These are phyloP conservation scores for Elsinoe perseae DNA, from an alignment of 2,329 filamentous ascomycete genomes.

Conservation along the genomic window DNA sequence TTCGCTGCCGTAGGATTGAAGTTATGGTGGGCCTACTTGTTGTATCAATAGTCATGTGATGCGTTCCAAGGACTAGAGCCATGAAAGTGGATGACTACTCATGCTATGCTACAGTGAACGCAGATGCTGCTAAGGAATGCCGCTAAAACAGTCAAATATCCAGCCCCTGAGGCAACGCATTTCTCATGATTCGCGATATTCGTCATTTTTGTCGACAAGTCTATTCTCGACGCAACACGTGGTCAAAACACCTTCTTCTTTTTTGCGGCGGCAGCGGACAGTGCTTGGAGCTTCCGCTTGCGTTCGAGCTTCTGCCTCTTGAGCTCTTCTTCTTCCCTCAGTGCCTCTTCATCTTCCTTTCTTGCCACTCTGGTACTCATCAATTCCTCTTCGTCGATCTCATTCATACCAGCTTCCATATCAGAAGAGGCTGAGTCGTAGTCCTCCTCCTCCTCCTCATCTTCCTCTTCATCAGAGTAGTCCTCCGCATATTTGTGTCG, in stretches of 20 bases:
- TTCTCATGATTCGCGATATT: neutral
- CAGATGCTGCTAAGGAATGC: neutral
- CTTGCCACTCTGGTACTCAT: conserved; percentile 54
- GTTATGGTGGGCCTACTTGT: too few species aligned
- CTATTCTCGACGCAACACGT: too few species aligned
- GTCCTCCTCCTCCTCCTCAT: conserved; percentile 57
- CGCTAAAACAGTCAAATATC: conserved; percentile 8
- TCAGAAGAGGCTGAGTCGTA: conserved; percentile 62
- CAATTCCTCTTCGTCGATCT: conserved; percentile 65
- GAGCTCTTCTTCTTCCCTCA: conserved; percentile 53
- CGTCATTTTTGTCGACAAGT: too few species aligned
- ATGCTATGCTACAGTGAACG: neutral
- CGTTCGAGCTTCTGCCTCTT: conserved; percentile 56
- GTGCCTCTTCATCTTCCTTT: conserved; percentile 59
- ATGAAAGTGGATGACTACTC: neutral
- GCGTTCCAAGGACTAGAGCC: too few species aligned
- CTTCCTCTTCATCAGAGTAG: conserved; percentile 37
- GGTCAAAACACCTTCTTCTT: conserved; percentile 24
- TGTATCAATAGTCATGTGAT: too few species aligned
- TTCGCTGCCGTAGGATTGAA: neutral
- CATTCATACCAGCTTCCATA: conserved; percentile 69
- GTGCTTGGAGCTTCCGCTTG: conserved; percentile 33
- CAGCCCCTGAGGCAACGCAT: neutral
- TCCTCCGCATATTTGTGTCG: conserved; percentile 19
- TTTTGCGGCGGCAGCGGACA: conserved; percentile 28